These are phyloP conservation scores for Hypoxylon intermedium DNA, from an alignment of 495 filamentous ascomycete genomes.

Conservation along the genomic window DNA sequence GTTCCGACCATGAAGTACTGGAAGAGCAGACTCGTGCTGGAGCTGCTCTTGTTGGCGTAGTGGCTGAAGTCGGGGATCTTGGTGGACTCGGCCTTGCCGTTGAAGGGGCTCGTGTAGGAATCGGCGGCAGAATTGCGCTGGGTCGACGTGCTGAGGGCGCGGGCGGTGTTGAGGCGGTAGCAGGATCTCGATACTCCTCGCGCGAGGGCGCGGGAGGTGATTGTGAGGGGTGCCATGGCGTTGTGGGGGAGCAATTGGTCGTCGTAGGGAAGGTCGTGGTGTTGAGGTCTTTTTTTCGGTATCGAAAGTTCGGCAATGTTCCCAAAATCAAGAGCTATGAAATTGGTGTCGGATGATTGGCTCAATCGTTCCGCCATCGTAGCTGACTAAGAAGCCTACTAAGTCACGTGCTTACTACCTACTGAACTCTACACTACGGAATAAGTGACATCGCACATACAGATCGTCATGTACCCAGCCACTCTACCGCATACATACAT, in stretches of 20 bases:
- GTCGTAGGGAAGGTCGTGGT: slow-evolving; percentile 37
- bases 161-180: slow-evolving; percentile 44
- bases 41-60: slow-evolving; percentile 73
- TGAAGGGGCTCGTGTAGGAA: slow-evolving; percentile 64
- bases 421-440: too few relatives aligned
- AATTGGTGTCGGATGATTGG: slow-evolving; percentile 40
- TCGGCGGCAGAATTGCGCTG: slow-evolving; percentile 46
- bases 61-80: slow-evolving; percentile 90
- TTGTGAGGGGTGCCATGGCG: slow-evolving; percentile 57
- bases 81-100: slow-evolving; percentile 61
- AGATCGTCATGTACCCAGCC: too few relatives aligned
- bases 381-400: background rate
- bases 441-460: background rate
- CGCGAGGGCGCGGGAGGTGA: slow-evolving; percentile 55
- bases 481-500: too few relatives aligned
- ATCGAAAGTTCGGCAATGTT: slow-evolving; percentile 41
- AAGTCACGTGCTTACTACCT: slow-evolving; percentile 22
- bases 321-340: slow-evolving; percentile 36
- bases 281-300: slow-evolving; percentile 60
- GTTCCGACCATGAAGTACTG: slow-evolving; percentile 98
- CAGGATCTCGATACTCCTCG: slow-evolving; percentile 48
- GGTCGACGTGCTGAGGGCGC: slow-evolving; percentile 56
- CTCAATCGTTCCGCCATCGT: slow-evolving; percentile 12
- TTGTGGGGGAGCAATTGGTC: slow-evolving; percentile 46
- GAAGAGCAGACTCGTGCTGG: slow-evolving; percentile 81